phyloP scores from a whole-genome alignment of 2,329 filamentous ascomycete species.

The Aureobasidium namibiae region DNA sequence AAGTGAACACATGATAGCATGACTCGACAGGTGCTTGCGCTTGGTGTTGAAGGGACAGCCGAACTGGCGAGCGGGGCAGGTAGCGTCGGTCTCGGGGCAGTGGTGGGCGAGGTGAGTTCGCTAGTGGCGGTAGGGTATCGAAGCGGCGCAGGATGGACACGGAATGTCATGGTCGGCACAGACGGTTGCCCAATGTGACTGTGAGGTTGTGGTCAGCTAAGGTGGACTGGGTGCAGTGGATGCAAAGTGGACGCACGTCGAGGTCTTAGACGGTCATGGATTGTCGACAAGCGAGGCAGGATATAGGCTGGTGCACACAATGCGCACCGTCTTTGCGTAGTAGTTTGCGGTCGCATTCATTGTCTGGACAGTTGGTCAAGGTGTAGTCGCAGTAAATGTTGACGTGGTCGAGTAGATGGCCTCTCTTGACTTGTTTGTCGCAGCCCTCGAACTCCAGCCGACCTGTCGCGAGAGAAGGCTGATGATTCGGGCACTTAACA shows the following conservation, averaged over 20 bases:
- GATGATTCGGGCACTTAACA: conserved; percentile 50
- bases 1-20: conserved; percentile 36
- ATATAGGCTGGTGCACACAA: conserved; percentile 47
- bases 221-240: too few species aligned
- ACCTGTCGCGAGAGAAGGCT: too few species aligned
- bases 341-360: conserved; percentile 44
- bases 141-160: conserved; percentile 34
- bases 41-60: conserved; percentile 36
- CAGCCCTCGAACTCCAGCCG: too few species aligned
- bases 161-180: conserved; percentile 43
- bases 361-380: conserved; percentile 43
- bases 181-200: conserved; percentile 26
- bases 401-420: conserved; percentile 51
- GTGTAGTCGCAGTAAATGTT: conserved; percentile 52
- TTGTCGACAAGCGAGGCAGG: conserved; percentile 45
- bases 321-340: conserved; percentile 46
- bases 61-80: conserved; percentile 36
- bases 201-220: background rate
- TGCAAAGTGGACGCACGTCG: conserved; percentile 40
- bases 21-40: conserved; percentile 30
- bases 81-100: conserved; percentile 35
- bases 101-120: conserved; percentile 32
- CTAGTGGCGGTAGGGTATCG: conserved; percentile 35
- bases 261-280: conserved; percentile 48
- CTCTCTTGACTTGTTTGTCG: conserved; percentile 44